Evolutionary conservation across 2,329 filamentous ascomycete species (phyloP), one percentile per base, ranked within the genome.

Genomic region (Cucurbitaria berberidis): DNA sequence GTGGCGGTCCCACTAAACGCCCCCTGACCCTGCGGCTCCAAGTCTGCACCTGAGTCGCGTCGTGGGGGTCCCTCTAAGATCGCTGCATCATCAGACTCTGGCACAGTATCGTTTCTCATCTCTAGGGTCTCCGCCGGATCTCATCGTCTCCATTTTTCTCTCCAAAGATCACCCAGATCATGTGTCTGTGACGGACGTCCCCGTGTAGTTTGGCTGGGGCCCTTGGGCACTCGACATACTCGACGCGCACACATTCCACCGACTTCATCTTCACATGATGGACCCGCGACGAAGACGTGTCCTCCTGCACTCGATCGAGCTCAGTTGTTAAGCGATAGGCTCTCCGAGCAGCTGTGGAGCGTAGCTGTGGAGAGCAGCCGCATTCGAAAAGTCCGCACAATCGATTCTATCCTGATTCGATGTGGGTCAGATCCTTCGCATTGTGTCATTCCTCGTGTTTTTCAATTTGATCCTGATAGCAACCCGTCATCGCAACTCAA

Each of bases 61-160:
- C 45, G 45, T 48, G 45, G 45, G 45, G 45, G 32, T 21, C 19
- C 11, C 22, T 8, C 24, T 8, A 5, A 9, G 22, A 41, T 42
- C 27, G 35, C 16, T 34, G 36, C 16, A 32, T 27, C 16, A 32
- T 27, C 44, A 26, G 13, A 36, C 36, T 5, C 26, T 34, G 21
- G 26, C 7, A 30, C 45, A 40, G 13, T 13, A 5, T 32, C 26
- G 16, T 35, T 22, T 30, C 35, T 32, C 36, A 8, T 18, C 19
- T 18, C 21, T 11, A 18, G 15, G n/a, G 24, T 26, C 24, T n/a
- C 34, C 36, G 36, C 45, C 24, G 18, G 30, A 32, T 32, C 38
- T 36, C 35, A 48, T 48, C 45, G 34, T 34, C 45, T 41, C 45
- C 45, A 48, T 22, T 41, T 34, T 45, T 45, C 32, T 36, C 42